These are phyloP conservation scores for Pythium rishiriense DNA, from an alignment of 352 stramenopile species.

Conservation along the genomic window DNA sequence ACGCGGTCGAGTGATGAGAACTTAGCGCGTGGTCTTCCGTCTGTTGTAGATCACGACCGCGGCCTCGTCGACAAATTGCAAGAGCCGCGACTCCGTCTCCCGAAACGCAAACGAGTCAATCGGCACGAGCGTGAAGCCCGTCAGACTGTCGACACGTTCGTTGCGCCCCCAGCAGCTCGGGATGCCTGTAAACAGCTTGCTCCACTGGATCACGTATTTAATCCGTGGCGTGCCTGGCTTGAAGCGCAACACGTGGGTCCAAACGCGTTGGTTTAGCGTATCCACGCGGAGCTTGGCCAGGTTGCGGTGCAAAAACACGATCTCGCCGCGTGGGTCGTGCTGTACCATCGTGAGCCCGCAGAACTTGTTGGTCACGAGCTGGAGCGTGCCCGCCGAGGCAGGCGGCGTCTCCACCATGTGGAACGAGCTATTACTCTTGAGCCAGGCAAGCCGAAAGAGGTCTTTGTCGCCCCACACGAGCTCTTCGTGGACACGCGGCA, in stretches of 20 bases:
- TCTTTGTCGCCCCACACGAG: constrained; percentile 79
- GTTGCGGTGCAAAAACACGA: not conserved
- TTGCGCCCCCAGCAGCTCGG: constrained; percentile 12
- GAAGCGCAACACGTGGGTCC: constrained; percentile 40
- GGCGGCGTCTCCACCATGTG: constrained; percentile 29
- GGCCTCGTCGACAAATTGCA: constrained; percentile 6
- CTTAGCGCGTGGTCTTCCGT: constrained; percentile 7
- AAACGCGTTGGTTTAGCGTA: constrained; percentile 37
- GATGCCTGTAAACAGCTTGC: constrained; percentile 30
- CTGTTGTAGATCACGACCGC: not conserved
- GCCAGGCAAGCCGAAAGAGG: constrained; percentile 61
- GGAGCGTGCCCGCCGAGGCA: constrained; percentile 14
- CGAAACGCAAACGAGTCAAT: not conserved
- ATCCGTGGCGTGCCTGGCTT: constrained; percentile 27
- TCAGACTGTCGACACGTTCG: not conserved
- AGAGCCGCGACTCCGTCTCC: constrained; percentile 2
- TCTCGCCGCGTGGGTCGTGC: not conserved
- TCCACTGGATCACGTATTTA: constrained; percentile 11
- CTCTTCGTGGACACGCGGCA: constrained; percentile 41
- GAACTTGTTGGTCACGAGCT: not conserved
- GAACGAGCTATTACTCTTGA: constrained; percentile 33
- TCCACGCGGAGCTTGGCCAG: constrained; percentile 14
- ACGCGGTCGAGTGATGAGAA: too few species aligned
- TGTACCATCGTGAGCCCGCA: not conserved
- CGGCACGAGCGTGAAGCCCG: constrained; percentile 4